Evolutionary conservation across 2,329 filamentous ascomycete genomes (phyloP), one percentile per base, ranked within the genome.

Genomic region (Neurospora crassa): DNA sequence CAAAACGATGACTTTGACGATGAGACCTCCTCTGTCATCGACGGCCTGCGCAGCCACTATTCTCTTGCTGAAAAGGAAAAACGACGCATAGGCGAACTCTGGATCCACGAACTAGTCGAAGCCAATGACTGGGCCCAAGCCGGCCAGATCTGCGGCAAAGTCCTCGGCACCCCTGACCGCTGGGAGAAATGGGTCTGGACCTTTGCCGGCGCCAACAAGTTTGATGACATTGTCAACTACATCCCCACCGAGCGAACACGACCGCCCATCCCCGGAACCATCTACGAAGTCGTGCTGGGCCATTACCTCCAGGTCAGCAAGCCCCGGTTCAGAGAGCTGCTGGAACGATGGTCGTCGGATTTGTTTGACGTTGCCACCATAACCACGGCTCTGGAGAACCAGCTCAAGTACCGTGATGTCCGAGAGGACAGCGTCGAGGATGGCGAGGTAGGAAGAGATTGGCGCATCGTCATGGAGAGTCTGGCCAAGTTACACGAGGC

Each of bases 121-220:
- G 85, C 88, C 0, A 86, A 88, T 10, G 86, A 95, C 73, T 99
- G 96, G 96, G 79, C 79, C 10, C 84, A 87, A 71, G 96, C 96
- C 6, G 95, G 93, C 0, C 86, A 91, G 76, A 85, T 96, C 4
- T 95, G 94, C 72, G 92, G 91, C 16, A 93, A 91, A 77, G 94
- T 97, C 0, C 84, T 99, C 1, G 89, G 89, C 63, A 93, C 91
- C 1, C 89, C 93, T 0, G 86, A 91, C 68, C 85, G 91, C 75
- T 99, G 96, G 96, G 94, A 98, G 81, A 93, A 96, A 77, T 98
- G 95, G 94, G 91, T 96, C 5, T 96, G 92, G 89, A 91, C 89
- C 0, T 99, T 99, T 81, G 93, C 94, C 8, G 91, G 93, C 53
- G 91, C 92, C 2, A 88, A 92, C 74, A 93, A 90, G 77, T 93